A percentile compares a stretch with the other conserved stretches of the same genome.
Conservation (phyloP, 208 protist species). For the Leishmania turanica region DNA sequence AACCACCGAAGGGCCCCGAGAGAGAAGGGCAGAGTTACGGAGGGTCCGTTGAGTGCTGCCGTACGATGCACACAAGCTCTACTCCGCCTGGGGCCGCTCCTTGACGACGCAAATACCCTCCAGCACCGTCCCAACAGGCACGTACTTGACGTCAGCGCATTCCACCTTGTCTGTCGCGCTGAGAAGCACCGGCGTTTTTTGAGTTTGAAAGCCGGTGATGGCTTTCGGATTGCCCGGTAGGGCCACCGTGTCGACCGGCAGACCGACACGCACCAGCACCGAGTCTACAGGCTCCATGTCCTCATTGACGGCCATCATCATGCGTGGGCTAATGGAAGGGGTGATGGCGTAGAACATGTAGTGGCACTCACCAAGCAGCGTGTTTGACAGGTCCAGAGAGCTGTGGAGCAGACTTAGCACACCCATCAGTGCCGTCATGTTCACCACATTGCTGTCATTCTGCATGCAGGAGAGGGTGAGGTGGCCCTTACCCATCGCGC, state of each 20-base stretch:
- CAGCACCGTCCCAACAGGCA: conserved; percentile 64
- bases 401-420: conserved; percentile 94
- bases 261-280: conserved; percentile 93
- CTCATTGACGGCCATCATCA: conserved; percentile 98
- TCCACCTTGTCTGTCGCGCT: conserved; percentile 97
- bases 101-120: conserved; percentile 91
- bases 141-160: conserved; percentile 95
- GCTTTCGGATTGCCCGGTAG: conserved; percentile 98
- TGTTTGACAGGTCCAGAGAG: conserved; percentile 92
- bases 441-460: conserved; percentile 91
- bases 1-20: neutral
- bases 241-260: conserved; percentile 96
- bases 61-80: neutral
- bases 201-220: conserved; percentile 99
- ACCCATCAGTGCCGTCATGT: conserved; percentile 89
- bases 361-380: conserved; percentile 94
- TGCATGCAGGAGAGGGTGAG: conserved; percentile 97
- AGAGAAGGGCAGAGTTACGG: neutral
- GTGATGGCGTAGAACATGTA: conserved; percentile 97
- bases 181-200: conserved; percentile 98
- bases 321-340: conserved; percentile 95
- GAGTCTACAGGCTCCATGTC: conserved; percentile 91
- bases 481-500: conserved; percentile 99
- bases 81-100: conserved; percentile 51
- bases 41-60: neutral